These are phyloP conservation scores for Coemansia sp. DNA, from an alignment of 192 early-diverging fungal genomes.

Conservation along the genomic window DNA sequence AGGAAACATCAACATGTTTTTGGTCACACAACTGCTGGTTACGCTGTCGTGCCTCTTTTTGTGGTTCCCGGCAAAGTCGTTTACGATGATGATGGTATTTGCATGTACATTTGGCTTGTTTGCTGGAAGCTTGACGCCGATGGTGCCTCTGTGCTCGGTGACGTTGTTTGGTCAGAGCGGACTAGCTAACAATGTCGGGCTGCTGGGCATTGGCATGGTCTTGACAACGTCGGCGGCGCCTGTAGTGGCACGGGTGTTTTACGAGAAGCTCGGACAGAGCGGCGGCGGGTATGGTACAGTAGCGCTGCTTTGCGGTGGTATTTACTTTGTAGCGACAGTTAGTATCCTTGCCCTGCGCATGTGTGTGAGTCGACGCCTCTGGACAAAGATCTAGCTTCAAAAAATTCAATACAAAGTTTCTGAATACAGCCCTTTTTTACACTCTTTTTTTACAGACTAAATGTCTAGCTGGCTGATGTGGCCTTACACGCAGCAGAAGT, in stretches of 20 bases:
- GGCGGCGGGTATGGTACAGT: conserved; percentile 54
- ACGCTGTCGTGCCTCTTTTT: conserved; percentile 54
- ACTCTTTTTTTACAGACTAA: too few relatives aligned
- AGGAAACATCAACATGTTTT: conserved; percentile 60
- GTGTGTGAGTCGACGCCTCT: conserved; percentile 45
- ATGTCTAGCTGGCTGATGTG: too few relatives aligned
- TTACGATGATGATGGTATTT: conserved; percentile 56
- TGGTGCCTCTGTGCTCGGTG: conserved; percentile 58
- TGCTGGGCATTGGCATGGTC: conserved; percentile 57
- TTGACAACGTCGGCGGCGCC: conserved; percentile 55
- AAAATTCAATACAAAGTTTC: background rate
- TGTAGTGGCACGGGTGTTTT: conserved; percentile 50
- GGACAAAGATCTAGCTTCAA: conserved; percentile 38
- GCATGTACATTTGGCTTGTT: conserved; percentile 56
- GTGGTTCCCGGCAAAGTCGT: conserved; percentile 60
- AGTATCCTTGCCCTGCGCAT: conserved; percentile 56
- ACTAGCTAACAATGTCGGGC: conserved; percentile 55
- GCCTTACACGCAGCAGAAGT: too few relatives aligned
- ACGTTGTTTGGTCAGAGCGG: conserved; percentile 59
- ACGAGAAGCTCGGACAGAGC: conserved; percentile 55
- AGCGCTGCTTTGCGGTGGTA: conserved; percentile 54
- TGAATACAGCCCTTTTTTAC: background rate
- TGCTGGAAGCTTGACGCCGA: conserved; percentile 56
- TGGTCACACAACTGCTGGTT: conserved; percentile 53
- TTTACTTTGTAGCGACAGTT: conserved; percentile 52